Base-by-base conservation (phyloP, 805 yeast species). In the Spencermartinsiella europaea region DNA sequence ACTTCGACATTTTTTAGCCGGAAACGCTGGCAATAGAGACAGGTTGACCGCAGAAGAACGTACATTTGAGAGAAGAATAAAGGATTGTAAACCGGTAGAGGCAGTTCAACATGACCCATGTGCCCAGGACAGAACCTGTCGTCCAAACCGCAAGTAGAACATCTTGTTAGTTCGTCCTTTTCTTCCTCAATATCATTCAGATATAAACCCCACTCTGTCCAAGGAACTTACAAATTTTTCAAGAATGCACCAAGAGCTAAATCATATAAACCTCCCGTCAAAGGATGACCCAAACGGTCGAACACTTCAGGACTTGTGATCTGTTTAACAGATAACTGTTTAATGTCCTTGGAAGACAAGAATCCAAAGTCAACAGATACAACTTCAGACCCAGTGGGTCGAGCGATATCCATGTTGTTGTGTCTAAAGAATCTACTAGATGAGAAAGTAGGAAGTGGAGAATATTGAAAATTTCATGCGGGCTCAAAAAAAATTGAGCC, bases 121-220 rank as follows among this genome's bases (percentile, higher is more conserved):
- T 93, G 99, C 40, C 99, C 99, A 3, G 97, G 97, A 71, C 99
- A 93, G 58, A 79, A 82, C 62, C 84, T 81, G 57, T 91, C 97
- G 64, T 90, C 96, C 52, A 91, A 73, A 16, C 98, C 96, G 77
- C 99, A 93, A 1, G 98, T 91, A 19, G 93, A 76, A 77, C 99
- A 89, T 42, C 69, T 65, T 47, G 12, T 28, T 10, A 38, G 16
- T n/a, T n/a, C n/a, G n/a, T n/a, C n/a, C n/a, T n/a, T n/a, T n/a
- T n/a, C n/a, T n/a, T n/a, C n/a, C n/a, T n/a, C n/a, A n/a, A n/a
- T n/a, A n/a, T n/a, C n/a, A n/a, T n/a, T n/a, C n/a, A n/a, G n/a
- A n/a, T n/a, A n/a, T n/a, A n/a, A n/a, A n/a, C n/a, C n/a, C n/a
- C n/a, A n/a, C n/a, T n/a, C n/a, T n/a, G n/a, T n/a, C n/a, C n/a